Evolutionary conservation across 176 grass and related monocot species (phyloP).

Genomic region (Triticum monococcum): DNA sequence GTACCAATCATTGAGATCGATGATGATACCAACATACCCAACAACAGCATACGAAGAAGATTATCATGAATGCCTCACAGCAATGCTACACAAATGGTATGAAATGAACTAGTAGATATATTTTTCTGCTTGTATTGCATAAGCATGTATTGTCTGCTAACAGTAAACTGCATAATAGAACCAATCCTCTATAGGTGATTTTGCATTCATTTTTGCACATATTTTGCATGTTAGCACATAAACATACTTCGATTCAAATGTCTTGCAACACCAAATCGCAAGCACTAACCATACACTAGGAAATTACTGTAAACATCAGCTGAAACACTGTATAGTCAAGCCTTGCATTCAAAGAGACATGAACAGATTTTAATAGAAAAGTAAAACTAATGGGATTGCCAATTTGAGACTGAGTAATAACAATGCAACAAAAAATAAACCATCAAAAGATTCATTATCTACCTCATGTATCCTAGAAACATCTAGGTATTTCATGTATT

Average conservation of each 20-base stretch:
- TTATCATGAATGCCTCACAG: constrained; percentile 3
- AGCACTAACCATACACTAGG: neutral
- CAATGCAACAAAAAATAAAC: neutral
- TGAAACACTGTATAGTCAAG: neutral
- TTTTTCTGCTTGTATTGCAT: neutral
- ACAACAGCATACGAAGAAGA: constrained; percentile 27
- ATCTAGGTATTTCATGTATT: neutral
- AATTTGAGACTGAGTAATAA: neutral
- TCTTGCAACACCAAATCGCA: neutral
- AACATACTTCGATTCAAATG: neutral
- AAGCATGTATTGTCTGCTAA: neutral
- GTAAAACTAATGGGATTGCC: neutral
- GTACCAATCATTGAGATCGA: constrained; percentile 41
- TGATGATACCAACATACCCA: constrained; percentile 3
- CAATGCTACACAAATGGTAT: constrained; percentile 16
- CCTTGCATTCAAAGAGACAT: neutral
- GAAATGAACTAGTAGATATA: neutral
- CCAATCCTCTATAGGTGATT: neutral
- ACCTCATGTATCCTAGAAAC: neutral
- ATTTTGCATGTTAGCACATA: neutral
- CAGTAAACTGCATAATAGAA: neutral
- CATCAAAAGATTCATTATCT: neutral
- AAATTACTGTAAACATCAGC: neutral
- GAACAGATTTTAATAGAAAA: neutral
- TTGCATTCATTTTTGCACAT: neutral